Evolutionary conservation across 495 filamentous ascomycete species (phyloP).

Genomic region (Penicillium taxi): DNA sequence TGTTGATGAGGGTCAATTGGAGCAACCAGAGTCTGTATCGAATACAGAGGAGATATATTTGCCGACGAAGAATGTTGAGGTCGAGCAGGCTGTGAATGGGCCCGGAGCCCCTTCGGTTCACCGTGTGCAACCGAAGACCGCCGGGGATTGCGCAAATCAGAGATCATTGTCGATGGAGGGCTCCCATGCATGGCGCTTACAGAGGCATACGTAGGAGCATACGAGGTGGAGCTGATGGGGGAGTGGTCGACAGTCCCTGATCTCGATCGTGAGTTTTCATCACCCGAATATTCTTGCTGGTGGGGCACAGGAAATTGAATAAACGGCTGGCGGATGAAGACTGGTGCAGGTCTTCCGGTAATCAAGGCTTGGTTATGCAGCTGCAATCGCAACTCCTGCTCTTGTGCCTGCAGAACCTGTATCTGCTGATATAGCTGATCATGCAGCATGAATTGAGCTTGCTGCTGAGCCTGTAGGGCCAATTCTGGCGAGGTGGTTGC

Average conservation of each 20-base stretch:
- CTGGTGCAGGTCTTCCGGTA: slow-evolving; percentile 42
- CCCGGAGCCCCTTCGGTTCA: slow-evolving; percentile 44
- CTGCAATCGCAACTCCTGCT: slow-evolving; percentile 54
- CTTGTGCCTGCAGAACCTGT: slow-evolving; percentile 57
- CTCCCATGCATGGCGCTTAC: slow-evolving; percentile 40
- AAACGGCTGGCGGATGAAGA: slow-evolving; percentile 41
- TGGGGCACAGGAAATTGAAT: slow-evolving; percentile 38
- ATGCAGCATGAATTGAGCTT: slow-evolving; percentile 46
- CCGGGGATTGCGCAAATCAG: slow-evolving; percentile 49
- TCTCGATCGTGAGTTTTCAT: slow-evolving; percentile 36
- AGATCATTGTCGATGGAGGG: slow-evolving; percentile 44
- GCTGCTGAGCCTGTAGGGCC: slow-evolving; percentile 40
- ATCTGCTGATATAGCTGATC: slow-evolving; percentile 57
- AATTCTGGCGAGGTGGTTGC: slow-evolving; percentile 30
- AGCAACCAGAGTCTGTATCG: slow-evolving; percentile 25
- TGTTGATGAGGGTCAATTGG: slow-evolving; percentile 31
- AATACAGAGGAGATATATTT: slow-evolving; percentile 30
- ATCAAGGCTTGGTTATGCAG: slow-evolving; percentile 51
- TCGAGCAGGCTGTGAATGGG: slow-evolving; percentile 60
- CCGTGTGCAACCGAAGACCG: slow-evolving; percentile 49
- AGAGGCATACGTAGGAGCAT: slow-evolving; percentile 42
- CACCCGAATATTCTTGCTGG: slow-evolving; percentile 29
- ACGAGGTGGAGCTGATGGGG: slow-evolving; percentile 43
- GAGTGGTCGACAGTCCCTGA: slow-evolving; percentile 41
- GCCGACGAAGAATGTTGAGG: slow-evolving; percentile 39